Evolutionary conservation across 2,329 filamentous ascomycete genomes (phyloP).

Genomic region (Exophiala calicioides): DNA sequence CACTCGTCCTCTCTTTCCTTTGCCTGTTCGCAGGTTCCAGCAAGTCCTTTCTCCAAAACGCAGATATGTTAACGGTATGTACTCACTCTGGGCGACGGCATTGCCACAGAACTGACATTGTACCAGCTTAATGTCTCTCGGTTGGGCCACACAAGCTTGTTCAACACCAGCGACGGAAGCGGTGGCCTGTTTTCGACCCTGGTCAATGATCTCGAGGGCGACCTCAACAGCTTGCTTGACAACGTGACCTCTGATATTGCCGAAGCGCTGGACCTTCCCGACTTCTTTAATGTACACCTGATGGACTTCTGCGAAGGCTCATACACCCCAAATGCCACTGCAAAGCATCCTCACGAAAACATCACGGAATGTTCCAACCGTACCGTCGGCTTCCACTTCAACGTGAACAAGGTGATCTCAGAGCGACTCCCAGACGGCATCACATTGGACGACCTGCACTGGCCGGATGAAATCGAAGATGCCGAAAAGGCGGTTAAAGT

Average conservation of each 20-base stretch:
- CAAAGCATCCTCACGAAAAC: slow-evolving; percentile 49
- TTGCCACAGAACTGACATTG: slow-evolving; percentile 6
- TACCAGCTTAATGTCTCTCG: slow-evolving; percentile 59
- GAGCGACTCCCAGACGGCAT: slow-evolving; percentile 51
- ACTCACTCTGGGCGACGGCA: background rate
- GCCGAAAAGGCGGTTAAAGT: slow-evolving; percentile 54
- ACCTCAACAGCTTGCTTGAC: slow-evolving; percentile 41
- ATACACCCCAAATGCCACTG: slow-evolving; percentile 37
- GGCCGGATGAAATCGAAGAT: slow-evolving; percentile 58
- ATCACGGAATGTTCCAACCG: slow-evolving; percentile 57
- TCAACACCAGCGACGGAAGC: slow-evolving; percentile 36
- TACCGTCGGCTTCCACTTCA: slow-evolving; percentile 58
- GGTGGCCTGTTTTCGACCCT: slow-evolving; percentile 38
- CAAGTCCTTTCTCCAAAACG: slow-evolving; percentile 57
- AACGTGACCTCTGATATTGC: slow-evolving; percentile 44
- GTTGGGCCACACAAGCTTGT: slow-evolving; percentile 45
- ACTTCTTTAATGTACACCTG: slow-evolving; percentile 64
- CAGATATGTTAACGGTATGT: slow-evolving; percentile 58
- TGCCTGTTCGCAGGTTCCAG: slow-evolving; percentile 64
- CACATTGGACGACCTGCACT: slow-evolving; percentile 55
- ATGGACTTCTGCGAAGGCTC: slow-evolving; percentile 60
- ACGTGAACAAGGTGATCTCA: slow-evolving; percentile 54
- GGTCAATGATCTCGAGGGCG: slow-evolving; percentile 44
- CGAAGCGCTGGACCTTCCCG: slow-evolving; percentile 54
- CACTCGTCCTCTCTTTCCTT: slow-evolving; percentile 60